Evolutionary conservation across 306 rosid genomes (phyloP).

Genomic region (Benincasa hispida): DNA sequence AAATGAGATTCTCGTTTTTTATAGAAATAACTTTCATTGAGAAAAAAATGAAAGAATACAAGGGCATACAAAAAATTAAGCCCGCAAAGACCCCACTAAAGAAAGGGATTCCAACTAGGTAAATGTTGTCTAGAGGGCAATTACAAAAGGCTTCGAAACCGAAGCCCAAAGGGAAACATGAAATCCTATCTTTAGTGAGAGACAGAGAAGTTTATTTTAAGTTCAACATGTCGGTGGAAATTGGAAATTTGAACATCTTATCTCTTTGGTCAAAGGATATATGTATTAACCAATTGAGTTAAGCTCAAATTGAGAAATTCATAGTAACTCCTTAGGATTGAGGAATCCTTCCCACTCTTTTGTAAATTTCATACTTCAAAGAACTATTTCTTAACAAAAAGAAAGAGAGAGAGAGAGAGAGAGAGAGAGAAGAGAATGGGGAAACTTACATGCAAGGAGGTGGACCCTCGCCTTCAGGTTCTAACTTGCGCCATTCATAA

Average conservation of each 20-base stretch:
- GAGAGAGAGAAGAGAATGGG: not conserved
- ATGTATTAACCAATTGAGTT: not conserved
- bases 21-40: no score
- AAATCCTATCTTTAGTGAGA: no score
- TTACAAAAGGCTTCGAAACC: no score
- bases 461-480: conserved; percentile 99
- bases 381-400: not conserved
- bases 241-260: not conserved
- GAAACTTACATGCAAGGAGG: conserved; percentile 95
- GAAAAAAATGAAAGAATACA: no score
- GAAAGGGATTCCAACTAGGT: no score
- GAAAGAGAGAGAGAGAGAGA: not conserved
- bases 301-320: not conserved
- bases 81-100: no score
- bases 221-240: not conserved
- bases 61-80: no score
- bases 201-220: not conserved
- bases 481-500: conserved; percentile 99
- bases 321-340: not conserved
- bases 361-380: not conserved
- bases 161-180: no score
- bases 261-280: not conserved
- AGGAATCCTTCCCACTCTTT: not conserved
- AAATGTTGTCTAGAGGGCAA: no score
- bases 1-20: no score